A percentile compares a stretch with the other conserved stretches of the same genome.
Evolutionary conservation across 2,329 filamentous ascomycete species (phyloP).

Genomic region (Akanthomyces muscarius): DNA sequence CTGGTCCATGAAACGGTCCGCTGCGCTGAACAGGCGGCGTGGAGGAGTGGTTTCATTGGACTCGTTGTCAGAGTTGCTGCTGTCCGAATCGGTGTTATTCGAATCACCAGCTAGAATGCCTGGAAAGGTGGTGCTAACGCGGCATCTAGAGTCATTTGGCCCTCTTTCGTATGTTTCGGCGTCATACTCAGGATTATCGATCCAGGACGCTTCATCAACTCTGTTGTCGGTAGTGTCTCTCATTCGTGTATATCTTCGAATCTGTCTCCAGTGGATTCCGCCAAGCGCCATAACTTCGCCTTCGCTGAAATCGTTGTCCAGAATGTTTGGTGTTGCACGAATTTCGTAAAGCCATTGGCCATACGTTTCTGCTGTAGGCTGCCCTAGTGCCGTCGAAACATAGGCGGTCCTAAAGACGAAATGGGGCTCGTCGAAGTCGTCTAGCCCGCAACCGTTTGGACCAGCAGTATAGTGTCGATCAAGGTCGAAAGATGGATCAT

Average conservation of each 20-base stretch:
- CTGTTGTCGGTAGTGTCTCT: neutral
- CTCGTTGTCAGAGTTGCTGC: neutral
- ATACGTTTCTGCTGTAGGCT: neutral
- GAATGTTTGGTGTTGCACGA: constrained; percentile 13
- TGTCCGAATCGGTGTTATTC: neutral
- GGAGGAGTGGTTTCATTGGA: too few species aligned
- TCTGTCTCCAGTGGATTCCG: constrained; percentile 14
- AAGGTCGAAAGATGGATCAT: constrained; percentile 3
- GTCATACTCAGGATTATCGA: neutral
- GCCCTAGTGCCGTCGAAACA: neutral
- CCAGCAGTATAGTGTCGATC: constrained; percentile 2
- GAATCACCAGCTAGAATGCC: neutral
- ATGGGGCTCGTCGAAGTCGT: neutral
- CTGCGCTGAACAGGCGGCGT: neutral
- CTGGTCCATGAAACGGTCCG: neutral
- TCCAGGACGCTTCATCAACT: neutral
- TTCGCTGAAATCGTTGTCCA: constrained; percentile 13
- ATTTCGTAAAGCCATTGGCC: constrained; percentile 18
- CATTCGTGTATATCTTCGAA: constrained; percentile 15
- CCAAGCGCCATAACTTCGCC: constrained; percentile 14
- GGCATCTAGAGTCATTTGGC: neutral
- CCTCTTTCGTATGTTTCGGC: neutral
- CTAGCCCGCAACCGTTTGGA: constrained; percentile 11
- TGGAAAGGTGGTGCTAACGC: neutral
- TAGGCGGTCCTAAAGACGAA: neutral